Percentiles rank a stretch among this genome's conserved stretches.
Evolutionary conservation across 352 stramenopile genomes (phyloP).

Genomic region (Thraustochytrium sp.): DNA sequence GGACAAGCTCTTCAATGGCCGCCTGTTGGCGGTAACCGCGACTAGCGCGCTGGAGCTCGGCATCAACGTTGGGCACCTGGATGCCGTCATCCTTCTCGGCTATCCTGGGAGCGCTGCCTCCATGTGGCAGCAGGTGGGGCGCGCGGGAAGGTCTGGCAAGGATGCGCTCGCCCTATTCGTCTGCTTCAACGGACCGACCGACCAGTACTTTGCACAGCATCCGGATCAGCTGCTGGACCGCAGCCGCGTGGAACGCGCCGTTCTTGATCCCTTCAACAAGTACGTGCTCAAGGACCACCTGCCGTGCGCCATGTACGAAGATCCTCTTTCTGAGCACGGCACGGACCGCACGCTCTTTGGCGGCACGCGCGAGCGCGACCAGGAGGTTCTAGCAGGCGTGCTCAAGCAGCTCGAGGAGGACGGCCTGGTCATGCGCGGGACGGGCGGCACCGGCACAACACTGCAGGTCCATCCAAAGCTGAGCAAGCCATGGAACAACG

Average conservation of each 20-base stretch:
- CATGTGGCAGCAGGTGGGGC: constrained; percentile 91
- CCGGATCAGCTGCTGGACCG: constrained; percentile 67
- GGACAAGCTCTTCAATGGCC: constrained; percentile 81
- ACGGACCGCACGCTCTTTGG: not conserved
- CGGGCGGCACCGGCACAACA: no score
- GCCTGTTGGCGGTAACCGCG: constrained; percentile 87
- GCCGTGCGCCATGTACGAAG: constrained; percentile 84
- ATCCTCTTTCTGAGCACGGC: constrained; percentile 60
- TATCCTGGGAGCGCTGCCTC: constrained; percentile 83
- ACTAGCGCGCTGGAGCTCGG: constrained; percentile 95
- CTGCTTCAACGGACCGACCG: constrained; percentile 85
- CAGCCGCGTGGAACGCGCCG: constrained; percentile 63
- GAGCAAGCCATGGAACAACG: constrained; percentile 31
- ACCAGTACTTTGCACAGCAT: constrained; percentile 77
- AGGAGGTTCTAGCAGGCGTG: not conserved
- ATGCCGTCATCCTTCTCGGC: constrained; percentile 91
- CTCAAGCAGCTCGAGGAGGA: not conserved
- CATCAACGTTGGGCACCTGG: constrained; percentile 86
- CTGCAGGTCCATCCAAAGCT: constrained; percentile 16
- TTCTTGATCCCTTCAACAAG: constrained; percentile 72
- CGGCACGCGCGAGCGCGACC: not conserved
- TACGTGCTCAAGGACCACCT: constrained; percentile 83
- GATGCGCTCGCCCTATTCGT: constrained; percentile 77
- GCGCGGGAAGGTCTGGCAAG: constrained; percentile 74
- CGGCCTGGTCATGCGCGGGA: not conserved